These are phyloP conservation scores for Geranium brycei DNA, from an alignment of 345 rosid species.

Conservation along the genomic window DNA sequence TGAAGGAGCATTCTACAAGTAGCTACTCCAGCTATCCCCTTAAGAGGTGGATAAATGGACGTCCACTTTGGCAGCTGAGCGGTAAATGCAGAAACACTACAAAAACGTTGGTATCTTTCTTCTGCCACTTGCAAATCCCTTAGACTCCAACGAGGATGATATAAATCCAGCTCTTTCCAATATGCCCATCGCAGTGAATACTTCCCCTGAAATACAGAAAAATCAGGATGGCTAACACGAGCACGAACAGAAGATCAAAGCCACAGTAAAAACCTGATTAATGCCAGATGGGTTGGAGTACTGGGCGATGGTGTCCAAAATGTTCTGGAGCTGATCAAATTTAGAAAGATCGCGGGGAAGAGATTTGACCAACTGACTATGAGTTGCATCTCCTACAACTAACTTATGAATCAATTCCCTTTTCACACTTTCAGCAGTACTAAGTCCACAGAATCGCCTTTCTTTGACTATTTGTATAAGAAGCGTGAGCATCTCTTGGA, in stretches of 20 bases:
- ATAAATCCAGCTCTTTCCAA: slow-evolving; percentile 94
- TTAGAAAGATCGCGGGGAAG: slow-evolving; percentile 80
- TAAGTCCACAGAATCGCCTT: slow-evolving; percentile 75
- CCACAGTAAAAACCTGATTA: slow-evolving; percentile 57
- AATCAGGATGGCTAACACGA: not conserved
- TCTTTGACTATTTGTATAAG: slow-evolving; percentile 80
- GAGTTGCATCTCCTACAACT: slow-evolving; percentile 87
- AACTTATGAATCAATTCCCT: slow-evolving; percentile 79
- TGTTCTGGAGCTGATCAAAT: slow-evolving; percentile 59
- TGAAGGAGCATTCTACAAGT: slow-evolving; percentile 59
- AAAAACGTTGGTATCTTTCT: slow-evolving; percentile 73
- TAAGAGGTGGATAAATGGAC: slow-evolving; percentile 62
- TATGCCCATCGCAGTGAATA: slow-evolving; percentile 59
- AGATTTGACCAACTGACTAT: slow-evolving; percentile 71
- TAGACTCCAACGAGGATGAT: slow-evolving; percentile 79
- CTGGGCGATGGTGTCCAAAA: slow-evolving; percentile 56
- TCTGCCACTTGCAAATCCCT: slow-evolving; percentile 90
- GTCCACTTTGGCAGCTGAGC: slow-evolving; percentile 83
- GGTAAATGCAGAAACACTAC: slow-evolving; percentile 60
- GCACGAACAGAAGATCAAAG: slow-evolving; percentile 8
- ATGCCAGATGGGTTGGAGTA: slow-evolving; percentile 78
- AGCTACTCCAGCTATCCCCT: slow-evolving; percentile 53
- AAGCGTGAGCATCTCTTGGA: slow-evolving; percentile 80
- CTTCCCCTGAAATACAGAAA: slow-evolving; percentile 49
- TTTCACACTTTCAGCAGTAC: slow-evolving; percentile 60